Conservation (phyloP, 495 filamentous ascomycete genomes). For the Podospora conica region DNA sequence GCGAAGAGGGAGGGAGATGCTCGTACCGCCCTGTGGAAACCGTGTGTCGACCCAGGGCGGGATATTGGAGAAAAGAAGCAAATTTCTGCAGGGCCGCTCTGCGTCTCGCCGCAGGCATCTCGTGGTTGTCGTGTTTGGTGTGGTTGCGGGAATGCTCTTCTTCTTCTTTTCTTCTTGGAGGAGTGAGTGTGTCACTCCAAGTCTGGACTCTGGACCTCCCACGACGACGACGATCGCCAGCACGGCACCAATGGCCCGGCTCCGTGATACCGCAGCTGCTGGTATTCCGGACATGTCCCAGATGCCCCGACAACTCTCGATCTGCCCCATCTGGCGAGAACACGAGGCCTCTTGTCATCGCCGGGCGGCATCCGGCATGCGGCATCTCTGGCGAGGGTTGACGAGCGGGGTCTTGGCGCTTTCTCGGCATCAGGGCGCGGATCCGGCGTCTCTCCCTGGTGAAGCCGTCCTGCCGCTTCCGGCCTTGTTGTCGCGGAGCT, state of each 20-base stretch:
- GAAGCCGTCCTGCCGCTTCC: not conserved
- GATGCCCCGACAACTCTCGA: not conserved
- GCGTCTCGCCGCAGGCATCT: not conserved
- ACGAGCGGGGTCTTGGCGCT: not conserved
- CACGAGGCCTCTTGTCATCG: not conserved
- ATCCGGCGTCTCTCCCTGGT: not conserved
- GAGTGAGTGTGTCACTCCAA: constrained; percentile 1
- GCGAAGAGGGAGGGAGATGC: not conserved
- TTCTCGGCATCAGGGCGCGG: not conserved
- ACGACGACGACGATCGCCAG: constrained; percentile 5
- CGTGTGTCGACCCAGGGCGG: not conserved
- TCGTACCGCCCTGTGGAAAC: not conserved
- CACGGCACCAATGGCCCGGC: constrained; percentile 11
- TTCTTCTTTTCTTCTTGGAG: not conserved
- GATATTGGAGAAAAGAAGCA: constrained; percentile 9
- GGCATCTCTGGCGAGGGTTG: not conserved
- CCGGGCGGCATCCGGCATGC: not conserved
- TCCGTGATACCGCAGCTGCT: not conserved
- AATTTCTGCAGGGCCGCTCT: not conserved
- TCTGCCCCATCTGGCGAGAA: not conserved
- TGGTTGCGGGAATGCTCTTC: not conserved
- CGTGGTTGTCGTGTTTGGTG: not conserved
- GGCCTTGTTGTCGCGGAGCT: not conserved
- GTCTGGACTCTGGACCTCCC: not conserved
- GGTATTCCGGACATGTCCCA: not conserved